Evolutionary conservation across 106 monocot species (phyloP).

Genomic region (Platanthera guangdongensis): DNA sequence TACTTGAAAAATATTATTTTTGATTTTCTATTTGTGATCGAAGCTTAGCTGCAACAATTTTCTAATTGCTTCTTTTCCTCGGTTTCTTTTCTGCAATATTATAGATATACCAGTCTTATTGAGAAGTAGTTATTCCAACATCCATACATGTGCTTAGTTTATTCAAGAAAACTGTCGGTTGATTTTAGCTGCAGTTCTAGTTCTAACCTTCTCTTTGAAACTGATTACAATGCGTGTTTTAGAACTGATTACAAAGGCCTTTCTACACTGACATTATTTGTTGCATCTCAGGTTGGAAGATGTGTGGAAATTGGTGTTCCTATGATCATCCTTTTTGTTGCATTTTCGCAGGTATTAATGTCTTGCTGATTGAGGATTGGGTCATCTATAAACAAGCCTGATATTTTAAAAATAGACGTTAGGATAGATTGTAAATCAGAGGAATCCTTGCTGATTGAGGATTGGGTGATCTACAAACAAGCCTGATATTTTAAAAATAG

Average conservation of each 20-base stretch:
- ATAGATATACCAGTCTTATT: no score
- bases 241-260: background rate
- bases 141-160: no score
- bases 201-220: background rate
- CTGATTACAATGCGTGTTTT: background rate
- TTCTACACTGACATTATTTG: background rate
- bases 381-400: background rate
- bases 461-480: no score
- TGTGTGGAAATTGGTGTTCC: slow-evolving; percentile 96
- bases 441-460: no score
- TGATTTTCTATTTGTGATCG: no score
- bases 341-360: slow-evolving; percentile 63
- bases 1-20: no score
- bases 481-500: background rate
- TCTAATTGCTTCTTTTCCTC: no score
- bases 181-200: background rate
- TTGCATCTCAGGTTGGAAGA: slow-evolving; percentile 56
- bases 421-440: no score
- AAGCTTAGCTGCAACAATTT: no score
- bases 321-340: slow-evolving; percentile 80
- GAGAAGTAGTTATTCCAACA: no score
- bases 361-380: background rate
- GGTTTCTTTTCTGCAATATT: no score
- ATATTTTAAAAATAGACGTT: background rate
- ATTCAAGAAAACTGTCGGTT: background rate